Percentiles rank a stretch among this genome's conserved stretches.
Conservation (phyloP, 495 filamentous ascomycete species). For the Hypoxylon fragiforme region DNA sequence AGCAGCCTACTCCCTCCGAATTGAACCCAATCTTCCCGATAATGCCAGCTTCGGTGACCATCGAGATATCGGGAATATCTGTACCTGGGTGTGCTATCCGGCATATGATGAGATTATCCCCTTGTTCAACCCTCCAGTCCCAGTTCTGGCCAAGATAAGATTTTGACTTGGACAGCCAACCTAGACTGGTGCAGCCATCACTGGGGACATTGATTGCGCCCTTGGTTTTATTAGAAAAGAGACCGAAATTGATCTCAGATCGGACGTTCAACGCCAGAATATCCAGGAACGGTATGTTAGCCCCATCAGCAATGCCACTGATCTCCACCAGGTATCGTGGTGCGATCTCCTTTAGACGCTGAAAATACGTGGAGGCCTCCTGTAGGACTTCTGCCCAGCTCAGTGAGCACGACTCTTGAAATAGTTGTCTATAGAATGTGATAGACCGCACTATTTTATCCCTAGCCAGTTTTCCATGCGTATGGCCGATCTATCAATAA, state of each 20-base stretch:
- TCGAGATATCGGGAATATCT: slow-evolving; percentile 33
- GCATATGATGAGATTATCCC: slow-evolving; percentile 58
- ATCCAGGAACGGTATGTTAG: slow-evolving; percentile 54
- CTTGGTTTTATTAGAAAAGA: slow-evolving; percentile 44
- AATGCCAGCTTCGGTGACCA: slow-evolving; percentile 66
- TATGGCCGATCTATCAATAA: slow-evolving; percentile 29
- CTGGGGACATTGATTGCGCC: slow-evolving; percentile 13
- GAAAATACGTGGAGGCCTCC: slow-evolving; percentile 30
- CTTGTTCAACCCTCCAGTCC: slow-evolving; percentile 65
- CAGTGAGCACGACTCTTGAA: slow-evolving; percentile 29
- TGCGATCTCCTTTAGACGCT: slow-evolving; percentile 28
- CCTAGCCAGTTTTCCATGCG: slow-evolving; percentile 31
- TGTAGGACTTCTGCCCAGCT: slow-evolving; percentile 33
- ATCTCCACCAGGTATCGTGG: slow-evolving; percentile 59
- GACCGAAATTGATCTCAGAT: slow-evolving; percentile 68
- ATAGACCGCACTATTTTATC: slow-evolving; percentile 31
- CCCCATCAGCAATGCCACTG: slow-evolving; percentile 61
- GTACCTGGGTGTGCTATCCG: slow-evolving; percentile 36
- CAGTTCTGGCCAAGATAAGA: slow-evolving; percentile 66
- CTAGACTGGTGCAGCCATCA: slow-evolving; percentile 67
- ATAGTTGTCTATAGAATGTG: slow-evolving; percentile 33
- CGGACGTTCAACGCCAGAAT: slow-evolving; percentile 69
- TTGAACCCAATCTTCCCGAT: slow-evolving; percentile 75
- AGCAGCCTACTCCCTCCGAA: slow-evolving; percentile 62
- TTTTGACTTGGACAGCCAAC: slow-evolving; percentile 43